Evolutionary conservation across 208 protist genomes (phyloP), one percentile per base, ranked within the genome.

Genomic region (Crithidia acanthocephali): DNA sequence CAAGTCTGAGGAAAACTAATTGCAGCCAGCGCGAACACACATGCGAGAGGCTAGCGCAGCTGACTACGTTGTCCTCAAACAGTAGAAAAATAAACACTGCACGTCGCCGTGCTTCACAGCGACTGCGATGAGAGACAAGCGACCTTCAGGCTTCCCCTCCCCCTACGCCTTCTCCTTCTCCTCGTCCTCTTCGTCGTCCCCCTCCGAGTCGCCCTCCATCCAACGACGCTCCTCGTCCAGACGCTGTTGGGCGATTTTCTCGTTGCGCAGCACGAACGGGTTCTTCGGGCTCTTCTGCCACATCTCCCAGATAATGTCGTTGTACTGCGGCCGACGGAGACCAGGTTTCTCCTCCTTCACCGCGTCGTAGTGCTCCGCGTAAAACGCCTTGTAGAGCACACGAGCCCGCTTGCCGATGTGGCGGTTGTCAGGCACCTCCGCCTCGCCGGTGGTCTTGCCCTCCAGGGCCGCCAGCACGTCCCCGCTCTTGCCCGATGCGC

Each of bases 241-340:
- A 1, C 87, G 78, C 45, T 91, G 85, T 22, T 69, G 74, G 8
- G 85, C 84, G 23, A 79, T 60, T 65, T 68, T 72, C 75, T 95
- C 92, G 42, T 32, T 89, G 62, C 92, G 89, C 79, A 88, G 80
- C 57, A 95, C 92, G 81, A 97, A 95, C 47, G 92, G 92, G 56
- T 97, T 97, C 30, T 61, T 52, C 15, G 85, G 73, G 61, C 73
- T 85, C 82, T 93, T 94, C 72, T 86, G 86, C 92, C 92, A 97
- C 84, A 92, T 87, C 65, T 94, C 86, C 90, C 92, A 97, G 8
- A 97, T 68, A 30, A 94, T 45, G 50, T 95, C 88, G 72, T 93
- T 93, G 86, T 97, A 97, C 82, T 97, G 92, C 57, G 92, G 76
- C 47, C 86, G 86, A 22, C 90, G 87, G 70, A 97, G 58, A 37